These are phyloP conservation scores for Kentomonas sorsogonicus DNA, from an alignment of 208 protist genomes.

Conservation along the genomic window DNA sequence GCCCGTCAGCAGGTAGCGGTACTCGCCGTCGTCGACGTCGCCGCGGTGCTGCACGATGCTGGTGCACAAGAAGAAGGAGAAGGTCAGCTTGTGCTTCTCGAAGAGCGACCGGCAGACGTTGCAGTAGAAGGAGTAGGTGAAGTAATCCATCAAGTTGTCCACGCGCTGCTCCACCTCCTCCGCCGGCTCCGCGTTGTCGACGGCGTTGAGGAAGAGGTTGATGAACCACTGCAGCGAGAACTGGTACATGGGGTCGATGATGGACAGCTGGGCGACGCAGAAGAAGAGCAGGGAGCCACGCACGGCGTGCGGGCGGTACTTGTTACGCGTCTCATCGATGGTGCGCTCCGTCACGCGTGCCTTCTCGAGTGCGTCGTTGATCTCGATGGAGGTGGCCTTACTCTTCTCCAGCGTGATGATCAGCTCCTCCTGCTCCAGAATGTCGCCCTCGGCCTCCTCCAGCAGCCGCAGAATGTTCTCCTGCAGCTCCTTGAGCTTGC, in stretches of 20 bases:
- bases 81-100: conserved; percentile 97
- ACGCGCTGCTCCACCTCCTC: conserved; percentile 80
- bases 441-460: conserved; percentile 92
- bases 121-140: conserved; percentile 96
- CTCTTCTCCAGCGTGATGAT: conserved; percentile 95
- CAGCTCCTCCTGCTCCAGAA: conserved; percentile 96
- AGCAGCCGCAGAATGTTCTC: conserved; percentile 95
- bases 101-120: conserved; percentile 98
- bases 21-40: conserved; percentile 86
- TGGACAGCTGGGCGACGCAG: conserved; percentile 93
- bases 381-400: conserved; percentile 93
- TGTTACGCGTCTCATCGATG: conserved; percentile 95
- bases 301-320: conserved; percentile 94
- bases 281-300: conserved; percentile 96
- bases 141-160: conserved; percentile 91
- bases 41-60: conserved; percentile 78
- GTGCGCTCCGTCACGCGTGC: conserved; percentile 90
- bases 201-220: conserved; percentile 89
- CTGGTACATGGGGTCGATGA: conserved; percentile 96
- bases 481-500: conserved; percentile 95
- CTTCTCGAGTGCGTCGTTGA: conserved; percentile 91
- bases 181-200: conserved; percentile 59
- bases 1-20: conserved; percentile 88
- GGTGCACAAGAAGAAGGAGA: conserved; percentile 95
- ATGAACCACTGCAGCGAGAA: conserved; percentile 98